Conservation (phyloP, 306 rosid genomes). For the Calophaca sinica region DNA sequence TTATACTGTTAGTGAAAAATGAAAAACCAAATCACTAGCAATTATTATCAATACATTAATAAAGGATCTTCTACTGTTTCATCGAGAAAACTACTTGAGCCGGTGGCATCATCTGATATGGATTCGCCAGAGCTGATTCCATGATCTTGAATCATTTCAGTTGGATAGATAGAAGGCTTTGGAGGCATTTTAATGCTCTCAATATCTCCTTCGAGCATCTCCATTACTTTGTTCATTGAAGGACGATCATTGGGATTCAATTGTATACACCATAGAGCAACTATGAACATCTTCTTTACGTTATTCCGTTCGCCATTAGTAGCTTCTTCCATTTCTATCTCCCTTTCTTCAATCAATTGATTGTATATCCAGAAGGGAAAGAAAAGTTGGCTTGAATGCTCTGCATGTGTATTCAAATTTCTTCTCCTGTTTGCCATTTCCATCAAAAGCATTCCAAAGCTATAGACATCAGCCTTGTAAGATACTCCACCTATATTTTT, state of each 20-base stretch:
- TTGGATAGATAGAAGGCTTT: conserved; percentile 40
- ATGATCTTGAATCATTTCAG: background rate
- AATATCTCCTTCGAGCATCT: conserved; percentile 48
- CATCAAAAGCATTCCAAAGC: conserved; percentile 45
- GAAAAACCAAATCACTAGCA: background rate
- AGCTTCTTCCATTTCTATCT: conserved; percentile 19
- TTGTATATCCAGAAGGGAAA: conserved; percentile 43
- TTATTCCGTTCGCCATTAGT: background rate
- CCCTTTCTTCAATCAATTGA: background rate
- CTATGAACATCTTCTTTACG: conserved; percentile 42
- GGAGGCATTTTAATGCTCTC: conserved; percentile 45
- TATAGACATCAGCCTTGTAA: conserved; percentile 29
- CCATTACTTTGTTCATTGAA: conserved; percentile 43
- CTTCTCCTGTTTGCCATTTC: conserved; percentile 32
- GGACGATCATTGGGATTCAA: conserved; percentile 51
- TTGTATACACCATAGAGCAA: conserved; percentile 56
- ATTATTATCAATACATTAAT: background rate
- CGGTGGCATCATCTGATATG: background rate
- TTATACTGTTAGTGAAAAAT: too few species aligned
- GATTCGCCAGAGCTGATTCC: background rate
- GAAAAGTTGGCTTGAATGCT: conserved; percentile 41
- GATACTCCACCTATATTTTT: conserved; percentile 40
- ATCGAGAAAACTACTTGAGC: background rate
- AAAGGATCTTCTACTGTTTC: background rate
- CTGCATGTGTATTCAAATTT: conserved; percentile 19